Evolutionary conservation across 306 rosid genomes (phyloP).

Genomic region (Glycine tomentella): DNA sequence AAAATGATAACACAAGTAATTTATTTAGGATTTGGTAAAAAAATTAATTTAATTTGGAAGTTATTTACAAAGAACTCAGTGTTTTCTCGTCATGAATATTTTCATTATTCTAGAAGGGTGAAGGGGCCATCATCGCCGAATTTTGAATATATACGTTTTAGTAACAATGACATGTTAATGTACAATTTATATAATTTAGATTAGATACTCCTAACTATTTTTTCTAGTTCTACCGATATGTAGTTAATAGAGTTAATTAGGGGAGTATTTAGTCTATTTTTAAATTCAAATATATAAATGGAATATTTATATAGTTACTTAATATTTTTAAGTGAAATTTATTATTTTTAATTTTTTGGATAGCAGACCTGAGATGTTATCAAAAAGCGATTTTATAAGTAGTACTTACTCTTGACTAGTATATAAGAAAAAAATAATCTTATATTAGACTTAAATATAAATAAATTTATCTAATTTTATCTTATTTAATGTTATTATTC

Average conservation of each 20-base stretch:
- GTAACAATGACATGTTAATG: neutral
- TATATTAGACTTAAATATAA: too few species aligned
- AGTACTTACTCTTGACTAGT: neutral
- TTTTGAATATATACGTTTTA: neutral
- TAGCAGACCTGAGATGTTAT: neutral
- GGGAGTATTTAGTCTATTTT: neutral
- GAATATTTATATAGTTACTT: neutral
- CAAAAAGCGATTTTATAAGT: neutral
- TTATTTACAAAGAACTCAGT: neutral
- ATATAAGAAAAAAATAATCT: too few species aligned
- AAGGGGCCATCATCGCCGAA: too few species aligned
- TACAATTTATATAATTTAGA: neutral
- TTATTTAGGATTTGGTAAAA: too few species aligned
- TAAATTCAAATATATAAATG: neutral
- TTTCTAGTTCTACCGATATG: neutral
- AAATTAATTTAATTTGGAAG: too few species aligned
- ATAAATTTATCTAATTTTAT: too few species aligned
- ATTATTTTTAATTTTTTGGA: too few species aligned
- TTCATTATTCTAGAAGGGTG: too few species aligned
- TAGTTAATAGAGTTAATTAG: slow-evolving; percentile 1
- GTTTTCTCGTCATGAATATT: neutral
- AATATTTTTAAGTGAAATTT: neutral
- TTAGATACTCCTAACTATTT: neutral
- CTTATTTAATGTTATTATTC: too few species aligned
- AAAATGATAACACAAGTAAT: neutral